Percentiles rank a stretch among this genome's conserved stretches.
These are phyloP conservation scores for Ogataea pini DNA, from an alignment of 805 yeast genomes.

Conservation along the genomic window DNA sequence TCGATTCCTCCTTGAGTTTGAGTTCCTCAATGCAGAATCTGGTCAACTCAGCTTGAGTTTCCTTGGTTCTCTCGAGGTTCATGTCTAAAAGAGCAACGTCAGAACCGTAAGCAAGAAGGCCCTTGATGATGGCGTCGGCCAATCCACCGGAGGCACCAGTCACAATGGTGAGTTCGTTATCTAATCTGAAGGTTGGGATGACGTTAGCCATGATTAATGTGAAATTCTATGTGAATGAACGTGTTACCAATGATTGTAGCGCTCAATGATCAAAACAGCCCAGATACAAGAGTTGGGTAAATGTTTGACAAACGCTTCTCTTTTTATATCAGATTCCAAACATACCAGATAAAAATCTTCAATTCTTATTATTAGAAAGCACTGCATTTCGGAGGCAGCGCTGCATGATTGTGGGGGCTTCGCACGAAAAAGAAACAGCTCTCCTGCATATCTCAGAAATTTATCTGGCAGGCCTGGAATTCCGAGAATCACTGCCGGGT, in stretches of 20 bases:
- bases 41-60: constrained; percentile 49
- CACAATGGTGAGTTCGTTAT: constrained; percentile 67
- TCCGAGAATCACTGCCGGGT: constrained; percentile 3
- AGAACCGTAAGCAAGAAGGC: constrained; percentile 75
- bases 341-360: constrained; percentile 3
- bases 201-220: constrained; percentile 30
- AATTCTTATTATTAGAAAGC: constrained; percentile 3
- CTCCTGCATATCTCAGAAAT: constrained; percentile 4
- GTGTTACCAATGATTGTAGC: too few species aligned
- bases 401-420: constrained; percentile 3
- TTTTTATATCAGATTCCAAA: neutral
- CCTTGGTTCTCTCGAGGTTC: constrained; percentile 58
- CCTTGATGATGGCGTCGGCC: constrained; percentile 63
- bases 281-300: neutral
- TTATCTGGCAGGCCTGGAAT: constrained; percentile 3
- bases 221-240: neutral
- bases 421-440: constrained; percentile 6
- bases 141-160: constrained; percentile 86
- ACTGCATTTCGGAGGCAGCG: constrained; percentile 2
- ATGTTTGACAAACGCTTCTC: constrained; percentile 2
- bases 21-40: constrained; percentile 32
- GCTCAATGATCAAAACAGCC: too few species aligned
- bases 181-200: constrained; percentile 66
- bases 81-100: constrained; percentile 72
- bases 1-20: constrained; percentile 27